A percentile compares a stretch with the other conserved stretches of the same genome.
Evolutionary conservation across 116 monocot species (phyloP).

Genomic region (Trichopus zeylanicus): DNA sequence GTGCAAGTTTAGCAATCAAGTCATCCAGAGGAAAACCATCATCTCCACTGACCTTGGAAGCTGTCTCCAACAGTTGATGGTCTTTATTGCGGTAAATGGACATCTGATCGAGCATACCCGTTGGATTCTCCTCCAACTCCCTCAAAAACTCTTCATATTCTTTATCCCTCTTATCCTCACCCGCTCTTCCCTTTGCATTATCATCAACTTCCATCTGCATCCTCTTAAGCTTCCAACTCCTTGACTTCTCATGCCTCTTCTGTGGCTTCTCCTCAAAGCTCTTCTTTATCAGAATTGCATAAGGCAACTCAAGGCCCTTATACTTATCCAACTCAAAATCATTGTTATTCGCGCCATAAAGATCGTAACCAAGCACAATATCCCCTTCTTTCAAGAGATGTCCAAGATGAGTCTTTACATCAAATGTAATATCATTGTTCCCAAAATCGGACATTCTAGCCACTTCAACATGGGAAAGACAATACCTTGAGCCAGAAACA

Average conservation of each 20-base stretch:
- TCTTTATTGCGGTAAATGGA: constrained; percentile 63
- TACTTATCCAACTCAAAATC: constrained; percentile 62
- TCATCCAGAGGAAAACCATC: constrained; percentile 59
- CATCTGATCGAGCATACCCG: constrained; percentile 41
- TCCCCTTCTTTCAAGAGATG: constrained; percentile 70
- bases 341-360: constrained; percentile 62
- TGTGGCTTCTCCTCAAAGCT: constrained; percentile 62
- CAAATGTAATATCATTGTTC: constrained; percentile 53
- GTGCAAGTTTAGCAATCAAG: constrained; percentile 53
- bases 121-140: constrained; percentile 70
- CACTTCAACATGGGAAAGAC: constrained; percentile 46
- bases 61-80: constrained; percentile 54
- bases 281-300: constrained; percentile 75
- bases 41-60: constrained; percentile 55
- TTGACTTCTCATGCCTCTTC: constrained; percentile 34
- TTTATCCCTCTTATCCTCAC: constrained; percentile 50
- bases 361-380: constrained; percentile 73
- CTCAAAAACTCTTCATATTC: constrained; percentile 70
- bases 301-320: constrained; percentile 52
- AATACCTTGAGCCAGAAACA: constrained; percentile 46
- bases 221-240: constrained; percentile 74
- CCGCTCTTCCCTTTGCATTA: constrained; percentile 18
- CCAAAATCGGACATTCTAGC: constrained; percentile 78
- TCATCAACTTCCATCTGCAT: constrained; percentile 61
- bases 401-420: constrained; percentile 63